phyloP scores from a whole-genome alignment of 805 yeast species.

The Ogataea neopini region DNA sequence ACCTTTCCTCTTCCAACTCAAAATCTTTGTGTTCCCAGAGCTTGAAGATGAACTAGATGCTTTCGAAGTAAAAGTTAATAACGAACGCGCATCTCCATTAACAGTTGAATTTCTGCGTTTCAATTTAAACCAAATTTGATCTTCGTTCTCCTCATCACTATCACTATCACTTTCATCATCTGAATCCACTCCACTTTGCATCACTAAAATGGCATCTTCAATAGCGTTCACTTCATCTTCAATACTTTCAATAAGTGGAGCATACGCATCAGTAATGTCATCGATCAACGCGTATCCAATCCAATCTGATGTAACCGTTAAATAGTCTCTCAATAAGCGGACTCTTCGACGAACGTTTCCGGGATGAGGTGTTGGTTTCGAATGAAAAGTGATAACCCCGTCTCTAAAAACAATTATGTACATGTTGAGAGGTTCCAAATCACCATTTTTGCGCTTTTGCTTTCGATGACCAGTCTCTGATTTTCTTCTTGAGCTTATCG shows the following conservation, averaged over 20 bases:
- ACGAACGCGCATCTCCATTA: constrained; percentile 27
- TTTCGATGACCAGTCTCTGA: constrained; percentile 16
- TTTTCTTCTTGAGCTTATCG: constrained; percentile 21
- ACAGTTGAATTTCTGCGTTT: constrained; percentile 33
- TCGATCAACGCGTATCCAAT: constrained; percentile 94
- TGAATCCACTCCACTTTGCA: constrained; percentile 69
- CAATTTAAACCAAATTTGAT: constrained; percentile 34
- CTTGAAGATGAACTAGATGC: constrained; percentile 26
- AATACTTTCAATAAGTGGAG: constrained; percentile 91
- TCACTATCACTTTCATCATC: constrained; percentile 46
- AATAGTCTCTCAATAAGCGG: constrained; percentile 78
- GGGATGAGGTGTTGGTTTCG: constrained; percentile 94
- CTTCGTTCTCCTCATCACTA: constrained; percentile 41
- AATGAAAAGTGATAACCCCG: constrained; percentile 92
- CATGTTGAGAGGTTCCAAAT: constrained; percentile 86
- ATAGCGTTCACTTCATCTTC: constrained; percentile 94
- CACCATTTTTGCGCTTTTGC: constrained; percentile 42
- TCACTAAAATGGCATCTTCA: constrained; percentile 83
- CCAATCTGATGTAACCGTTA: constrained; percentile 94
- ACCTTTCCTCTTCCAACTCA: constrained; percentile 89
- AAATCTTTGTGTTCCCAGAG: constrained; percentile 43
- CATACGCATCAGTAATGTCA: constrained; percentile 96
- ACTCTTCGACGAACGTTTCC: constrained; percentile 94
- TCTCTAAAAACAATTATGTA: constrained; percentile 88
- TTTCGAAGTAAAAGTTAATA: constrained; percentile 16